Evolutionary conservation across 345 rosid species (phyloP).

Genomic region (Clausena lansium): DNA sequence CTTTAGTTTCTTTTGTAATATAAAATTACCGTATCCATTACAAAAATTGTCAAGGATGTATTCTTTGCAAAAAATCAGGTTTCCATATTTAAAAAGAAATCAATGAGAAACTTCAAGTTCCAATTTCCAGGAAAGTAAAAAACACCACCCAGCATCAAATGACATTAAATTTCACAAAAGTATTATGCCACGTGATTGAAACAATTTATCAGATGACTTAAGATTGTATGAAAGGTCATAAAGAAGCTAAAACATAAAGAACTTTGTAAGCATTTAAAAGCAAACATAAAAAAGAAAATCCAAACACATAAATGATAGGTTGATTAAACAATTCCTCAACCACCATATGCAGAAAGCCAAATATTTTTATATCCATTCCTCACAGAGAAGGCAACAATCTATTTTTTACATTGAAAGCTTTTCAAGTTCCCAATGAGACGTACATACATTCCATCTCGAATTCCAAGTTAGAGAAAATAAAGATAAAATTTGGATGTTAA

Average conservation of each 20-base stretch:
- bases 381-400: slow-evolving; percentile 73
- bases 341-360: no score
- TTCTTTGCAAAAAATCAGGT: not conserved
- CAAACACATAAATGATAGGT: no score
- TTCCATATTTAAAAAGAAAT: no score
- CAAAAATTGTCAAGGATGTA: not conserved
- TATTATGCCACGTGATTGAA: not conserved
- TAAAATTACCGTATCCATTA: no score
- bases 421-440: slow-evolving; percentile 79
- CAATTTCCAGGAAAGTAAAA: not conserved
- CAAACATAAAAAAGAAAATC: no score
- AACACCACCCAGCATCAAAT: not conserved
- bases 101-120: no score
- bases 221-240: not conserved
- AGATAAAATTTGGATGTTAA: no score
- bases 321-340: no score
- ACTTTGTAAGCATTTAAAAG: no score
- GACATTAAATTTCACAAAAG: not conserved
- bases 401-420: slow-evolving; percentile 60
- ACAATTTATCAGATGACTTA: not conserved
- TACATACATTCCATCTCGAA: slow-evolving; percentile 70
- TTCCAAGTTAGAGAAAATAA: slow-evolving; percentile 7
- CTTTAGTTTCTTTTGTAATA: no score
- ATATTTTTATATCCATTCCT: slow-evolving; percentile 38
- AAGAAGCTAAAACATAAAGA: not conserved